Evolutionary conservation across 2,329 filamentous ascomycete genomes (phyloP), one percentile per base, ranked within the genome.

Genomic region (Sporothrix inflata): DNA sequence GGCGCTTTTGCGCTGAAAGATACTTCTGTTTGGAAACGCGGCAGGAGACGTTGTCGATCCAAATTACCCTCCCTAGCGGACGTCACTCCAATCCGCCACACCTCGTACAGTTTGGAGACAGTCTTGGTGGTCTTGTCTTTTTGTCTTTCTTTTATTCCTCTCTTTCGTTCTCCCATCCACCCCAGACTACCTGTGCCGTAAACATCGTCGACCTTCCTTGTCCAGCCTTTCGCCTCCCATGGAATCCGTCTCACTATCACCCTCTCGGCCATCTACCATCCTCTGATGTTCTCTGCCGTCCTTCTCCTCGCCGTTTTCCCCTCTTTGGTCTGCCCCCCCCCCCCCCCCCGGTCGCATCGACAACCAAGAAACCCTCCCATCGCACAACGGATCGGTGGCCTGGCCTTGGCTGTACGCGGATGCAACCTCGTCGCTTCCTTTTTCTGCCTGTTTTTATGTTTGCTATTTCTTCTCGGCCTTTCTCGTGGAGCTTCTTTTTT

Each of bases 401-500:
- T 27, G n/a, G 60, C 12, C 38, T 65, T 45, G 60, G 38, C 57
- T 9, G 57, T 4, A 34, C n/a, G 5, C 5, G 14, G 27, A 47
- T 65, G 16, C 61, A 9, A 47, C 42, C 40, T 45, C 40, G 2
- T 19, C 30, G 2, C 16, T 14, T 24, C 21, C 11, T 11, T 47
- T 60, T 61, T 34, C 11, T 63, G n/a, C 9, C 12, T 6, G 27
- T 38, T 61, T 19, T 61, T 40, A 2, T n/a, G 1, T 9, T n/a
- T 65, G 7, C 7, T 66, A 14, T 60, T 3, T n/a, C 19, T 7
- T 42, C 51, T 70, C 68, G 68, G 68, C 68, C 68, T 45, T 70
- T 60, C 53, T 70, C 53, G 24, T 69, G 53, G 68, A 57, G 68
- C 68, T 60, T 70, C 53, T 70, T 60, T 57, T 27, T 70, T 60